Base-by-base conservation (phyloP, 805 yeast species). In the Ogataea thermomethanolica region DNA sequence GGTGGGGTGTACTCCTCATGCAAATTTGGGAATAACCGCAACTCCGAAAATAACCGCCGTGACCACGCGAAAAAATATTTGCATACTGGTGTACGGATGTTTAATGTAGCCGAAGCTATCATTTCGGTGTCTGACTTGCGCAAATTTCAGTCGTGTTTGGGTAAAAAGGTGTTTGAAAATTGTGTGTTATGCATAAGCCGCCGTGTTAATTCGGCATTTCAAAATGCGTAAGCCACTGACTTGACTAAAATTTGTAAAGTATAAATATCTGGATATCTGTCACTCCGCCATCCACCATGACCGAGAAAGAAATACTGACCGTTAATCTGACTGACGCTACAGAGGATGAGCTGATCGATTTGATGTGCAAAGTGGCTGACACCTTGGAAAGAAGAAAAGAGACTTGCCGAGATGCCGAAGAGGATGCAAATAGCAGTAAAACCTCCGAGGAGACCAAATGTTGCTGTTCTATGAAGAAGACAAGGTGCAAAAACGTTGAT, bases 1-100 rank as follows among this genome's bases (percentile, higher is more conserved):
- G 41, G 42, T 27, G 42, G 42, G 42, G 42, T 24, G 29, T 28
- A 32, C 13, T 27, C 29, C 26, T 13, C 33, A 25, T 14, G 9
- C 21, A 15, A 29, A n/a, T 17, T n/a, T 8, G 21, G 23, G 24
- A 33, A 33, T 17, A 24, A 15, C 23, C 42, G 42, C 42, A 38
- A 38, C 29, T 38, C 43, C 43, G 43, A 15, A 34, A 17, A 17
- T 17, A 17, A 17, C 20, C 20, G 20, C 20, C 20, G 20, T 17
- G 20, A 17, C 17, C 21, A 12, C 28, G 8, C 28, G 8, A 23
- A 23, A 9, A 23, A 8, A 27, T 21, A 17, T n/a, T 11, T 17
- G 25, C 22, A 11, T 6, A 21, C 10, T 10, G 20, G 34, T 11
- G 20, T 17, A 17, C 5, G 20, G 20, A 17, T 17, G 20, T 17